Evolutionary conservation across 139 green algal species (phyloP).

Genomic region (Coelastrella sp.): DNA sequence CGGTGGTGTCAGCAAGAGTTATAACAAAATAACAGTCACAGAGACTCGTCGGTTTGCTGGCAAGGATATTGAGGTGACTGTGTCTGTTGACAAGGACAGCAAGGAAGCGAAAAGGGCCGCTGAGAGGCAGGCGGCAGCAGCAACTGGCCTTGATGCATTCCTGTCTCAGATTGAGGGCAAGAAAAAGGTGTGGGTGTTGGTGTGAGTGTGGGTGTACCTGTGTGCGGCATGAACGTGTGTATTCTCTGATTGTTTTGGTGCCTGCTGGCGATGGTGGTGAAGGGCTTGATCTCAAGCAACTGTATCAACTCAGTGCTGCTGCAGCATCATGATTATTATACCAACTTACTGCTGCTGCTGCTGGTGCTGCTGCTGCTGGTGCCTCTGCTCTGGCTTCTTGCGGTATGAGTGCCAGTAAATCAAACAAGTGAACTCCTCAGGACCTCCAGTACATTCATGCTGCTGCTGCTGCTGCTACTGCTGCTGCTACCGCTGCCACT

Average conservation of each 20-base stretch:
- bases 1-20: slow-evolving; percentile 14
- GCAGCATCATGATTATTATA: background rate
- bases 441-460: background rate
- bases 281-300: too few species aligned
- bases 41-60: slow-evolving; percentile 83
- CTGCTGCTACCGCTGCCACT: slow-evolving; percentile 12
- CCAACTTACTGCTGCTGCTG: background rate
- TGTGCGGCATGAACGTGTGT: too few species aligned
- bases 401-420: too few species aligned
- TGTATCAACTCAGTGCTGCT: background rate
- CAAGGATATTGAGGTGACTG: slow-evolving; percentile 77
- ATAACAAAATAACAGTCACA: slow-evolving; percentile 51
- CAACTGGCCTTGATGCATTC: slow-evolving; percentile 68
- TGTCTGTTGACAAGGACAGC: slow-evolving; percentile 66
- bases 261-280: background rate
- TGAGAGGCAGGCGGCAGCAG: slow-evolving; percentile 41
- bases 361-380: background rate
- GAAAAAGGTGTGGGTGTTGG: slow-evolving; percentile 66
- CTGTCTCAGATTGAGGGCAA: slow-evolving; percentile 69
- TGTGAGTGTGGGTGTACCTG: background rate
- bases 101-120: slow-evolving; percentile 71
- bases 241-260: background rate
- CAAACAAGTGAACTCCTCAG: too few species aligned
- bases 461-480: background rate
- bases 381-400: background rate